Evolutionary conservation across 2,329 filamentous ascomycete species (phyloP).

Genomic region (Talaromyces funiculosus): DNA sequence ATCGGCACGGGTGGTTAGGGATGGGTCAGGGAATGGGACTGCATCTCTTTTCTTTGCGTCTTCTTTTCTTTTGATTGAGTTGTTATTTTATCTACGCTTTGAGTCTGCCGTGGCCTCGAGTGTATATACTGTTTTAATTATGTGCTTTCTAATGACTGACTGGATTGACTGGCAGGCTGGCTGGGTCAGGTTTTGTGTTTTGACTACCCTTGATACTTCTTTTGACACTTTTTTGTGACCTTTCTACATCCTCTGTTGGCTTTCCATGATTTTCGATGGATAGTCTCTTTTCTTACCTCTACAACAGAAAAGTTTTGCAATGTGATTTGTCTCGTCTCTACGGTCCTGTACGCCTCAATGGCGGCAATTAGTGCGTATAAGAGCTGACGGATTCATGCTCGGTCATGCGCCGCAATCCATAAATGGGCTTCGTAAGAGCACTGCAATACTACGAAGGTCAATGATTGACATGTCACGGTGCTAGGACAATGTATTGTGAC

Average conservation of each 20-base stretch:
- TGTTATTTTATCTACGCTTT: constrained; percentile 3
- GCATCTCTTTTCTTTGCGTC: constrained; percentile 1
- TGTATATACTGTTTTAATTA: constrained; percentile 13
- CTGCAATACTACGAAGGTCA: too few relatives aligned
- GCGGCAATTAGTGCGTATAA: too few relatives aligned
- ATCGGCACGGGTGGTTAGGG: constrained; percentile 15
- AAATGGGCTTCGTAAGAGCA: too few relatives aligned
- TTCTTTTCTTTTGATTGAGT: not conserved
- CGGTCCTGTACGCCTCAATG: too few relatives aligned
- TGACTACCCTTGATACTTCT: not conserved
- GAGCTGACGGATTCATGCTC: too few relatives aligned
- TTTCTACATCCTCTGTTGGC: not conserved
- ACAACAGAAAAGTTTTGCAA: not conserved
- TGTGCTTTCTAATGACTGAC: not conserved
- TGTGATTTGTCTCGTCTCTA: not conserved
- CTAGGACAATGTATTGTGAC: too few relatives aligned
- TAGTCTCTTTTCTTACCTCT: not conserved
- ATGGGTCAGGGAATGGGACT: constrained; percentile 13
- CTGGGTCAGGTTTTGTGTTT: not conserved
- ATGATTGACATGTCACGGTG: too few relatives aligned
- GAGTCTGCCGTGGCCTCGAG: constrained; percentile 4
- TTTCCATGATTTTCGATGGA: not conserved
- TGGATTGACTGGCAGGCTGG: not conserved
- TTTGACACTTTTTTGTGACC: not conserved
- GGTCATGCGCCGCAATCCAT: too few relatives aligned